Conservation (phyloP, 352 stramenopile species). For the Globisporangium camurandrum region DNA sequence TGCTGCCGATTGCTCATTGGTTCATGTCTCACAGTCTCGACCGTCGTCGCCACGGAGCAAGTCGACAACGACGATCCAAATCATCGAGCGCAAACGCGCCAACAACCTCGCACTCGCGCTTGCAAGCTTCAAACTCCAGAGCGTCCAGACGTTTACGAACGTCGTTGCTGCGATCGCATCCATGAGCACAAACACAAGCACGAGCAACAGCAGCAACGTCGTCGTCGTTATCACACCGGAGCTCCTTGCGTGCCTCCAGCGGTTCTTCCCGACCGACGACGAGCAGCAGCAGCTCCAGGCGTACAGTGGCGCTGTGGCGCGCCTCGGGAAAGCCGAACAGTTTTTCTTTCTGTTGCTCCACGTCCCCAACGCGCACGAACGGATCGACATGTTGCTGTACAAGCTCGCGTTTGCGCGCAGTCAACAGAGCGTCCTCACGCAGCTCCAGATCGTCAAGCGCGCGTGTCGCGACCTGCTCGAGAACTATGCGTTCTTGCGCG, state of each 20-base stretch:
- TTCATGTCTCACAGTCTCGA: constrained; percentile 25
- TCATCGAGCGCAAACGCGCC: constrained; percentile 72
- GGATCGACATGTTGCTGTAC: constrained; percentile 73
- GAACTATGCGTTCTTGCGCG: constrained; percentile 57
- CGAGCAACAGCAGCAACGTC: constrained; percentile 37
- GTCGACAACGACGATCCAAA: constrained; percentile 63
- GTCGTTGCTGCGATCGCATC: constrained; percentile 49
- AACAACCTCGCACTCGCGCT: constrained; percentile 75
- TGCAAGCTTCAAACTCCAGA: constrained; percentile 70
- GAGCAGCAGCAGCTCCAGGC: constrained; percentile 36
- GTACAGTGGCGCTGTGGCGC: constrained; percentile 33
- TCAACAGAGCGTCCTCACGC: constrained; percentile 29
- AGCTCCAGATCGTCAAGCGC: constrained; percentile 51
- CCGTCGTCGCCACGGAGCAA: constrained; percentile 63
- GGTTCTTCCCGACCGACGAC: constrained; percentile 68
- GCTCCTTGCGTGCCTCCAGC: constrained; percentile 59
- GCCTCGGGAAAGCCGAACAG: constrained; percentile 59
- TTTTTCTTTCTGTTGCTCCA: constrained; percentile 65
- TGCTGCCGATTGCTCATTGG: constrained; percentile 4
- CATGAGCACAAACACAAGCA: constrained; percentile 64
- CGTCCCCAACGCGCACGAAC: constrained; percentile 42
- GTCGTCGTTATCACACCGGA: no score
- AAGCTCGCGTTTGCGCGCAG: constrained; percentile 58
- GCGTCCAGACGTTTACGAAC: constrained; percentile 38
- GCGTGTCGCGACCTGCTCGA: constrained; percentile 60